Conservation (phyloP, 441 rosid species). For the Aquilaria agallochum region DNA sequence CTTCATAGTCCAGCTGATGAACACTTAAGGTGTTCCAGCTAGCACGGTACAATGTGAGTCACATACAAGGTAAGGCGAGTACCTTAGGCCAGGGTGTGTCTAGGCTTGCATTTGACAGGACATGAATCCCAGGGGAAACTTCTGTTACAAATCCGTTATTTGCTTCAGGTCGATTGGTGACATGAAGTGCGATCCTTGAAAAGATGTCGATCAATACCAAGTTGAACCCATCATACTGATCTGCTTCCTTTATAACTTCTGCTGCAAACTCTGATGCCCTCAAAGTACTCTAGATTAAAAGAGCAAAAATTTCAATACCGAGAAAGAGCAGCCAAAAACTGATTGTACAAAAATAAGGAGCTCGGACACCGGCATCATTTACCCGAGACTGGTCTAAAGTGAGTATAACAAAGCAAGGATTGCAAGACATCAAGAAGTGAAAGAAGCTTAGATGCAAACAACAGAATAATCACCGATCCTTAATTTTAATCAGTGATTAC, state of each 20-base stretch:
- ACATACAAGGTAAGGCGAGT: not conserved
- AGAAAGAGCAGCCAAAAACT: not conserved
- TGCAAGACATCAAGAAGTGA: no score
- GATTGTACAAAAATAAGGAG: not conserved
- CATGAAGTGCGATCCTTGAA: slow-evolving; percentile 55
- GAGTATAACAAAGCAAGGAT: no score
- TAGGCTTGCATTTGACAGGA: slow-evolving; percentile 66
- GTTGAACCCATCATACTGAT: slow-evolving; percentile 71
- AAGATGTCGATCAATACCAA: slow-evolving; percentile 44
- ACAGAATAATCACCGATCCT: no score
- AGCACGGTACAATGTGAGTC: no score
- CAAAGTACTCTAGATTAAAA: no score
- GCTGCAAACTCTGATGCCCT: slow-evolving; percentile 42
- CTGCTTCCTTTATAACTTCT: slow-evolving; percentile 41
- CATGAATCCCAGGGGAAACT: slow-evolving; percentile 79
- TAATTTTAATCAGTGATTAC: no score
- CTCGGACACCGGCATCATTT: no score
- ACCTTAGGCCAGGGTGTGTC: slow-evolving; percentile 93
- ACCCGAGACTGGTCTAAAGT: no score
- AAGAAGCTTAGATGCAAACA: no score
- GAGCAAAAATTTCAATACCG: no score
- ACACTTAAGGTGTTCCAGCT: no score
- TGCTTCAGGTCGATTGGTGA: slow-evolving; percentile 54
- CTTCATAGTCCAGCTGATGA: no score
- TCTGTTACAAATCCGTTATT: slow-evolving; percentile 27